Evolutionary conservation across 2,329 filamentous ascomycete genomes (phyloP), one percentile per base, ranked within the genome.

Genomic region (Plenodomus tracheiphilus): DNA sequence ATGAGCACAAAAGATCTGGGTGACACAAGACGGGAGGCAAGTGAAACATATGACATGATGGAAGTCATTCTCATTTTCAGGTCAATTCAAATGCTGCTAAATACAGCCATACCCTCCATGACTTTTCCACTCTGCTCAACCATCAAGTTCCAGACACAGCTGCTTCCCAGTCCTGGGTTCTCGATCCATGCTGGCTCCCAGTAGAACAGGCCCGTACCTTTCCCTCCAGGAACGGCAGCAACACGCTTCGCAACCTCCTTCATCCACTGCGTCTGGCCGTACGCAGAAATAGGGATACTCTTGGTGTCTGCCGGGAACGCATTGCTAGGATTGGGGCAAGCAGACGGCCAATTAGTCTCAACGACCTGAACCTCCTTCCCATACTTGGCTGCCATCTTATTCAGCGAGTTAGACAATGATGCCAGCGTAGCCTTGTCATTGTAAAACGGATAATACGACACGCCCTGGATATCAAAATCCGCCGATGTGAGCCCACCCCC

Each of bases 401-500:
- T 75, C 48, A 90, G 64, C 15, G 77, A 81, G 0, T 74, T 74
- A 60, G 80, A 76, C 28, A 90, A 76, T 9, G 77, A 75, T 0
- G 80, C 70, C 0, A 89, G 76, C 0, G 83, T 86, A 1, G 86
- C 86, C 1, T 64, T 74, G 0, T 75, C 65, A 63, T 79, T 81
- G 71, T 87, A 89, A 71, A 89, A 90, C 0, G 87, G 87, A 62
- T 91, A 90, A 72, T 85, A 90, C 0, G 82, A 86, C 0, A 91
- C 81, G 6, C 85, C 87, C 74, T 89, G 87, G 55, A 86, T 79
- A 66, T 91, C 87, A 50, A 85, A 89, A 55, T 88, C 85, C 4
- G 74, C 71, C 0, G 74, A 59, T 2, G 68, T 63, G 2, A 86
- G 74, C 1, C 75, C 75, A 2, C 81, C 84, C 13, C 64, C 65